These are phyloP conservation scores for Pouteria campechiana DNA, from an alignment of 179 eudicot genomes.

Conservation along the genomic window DNA sequence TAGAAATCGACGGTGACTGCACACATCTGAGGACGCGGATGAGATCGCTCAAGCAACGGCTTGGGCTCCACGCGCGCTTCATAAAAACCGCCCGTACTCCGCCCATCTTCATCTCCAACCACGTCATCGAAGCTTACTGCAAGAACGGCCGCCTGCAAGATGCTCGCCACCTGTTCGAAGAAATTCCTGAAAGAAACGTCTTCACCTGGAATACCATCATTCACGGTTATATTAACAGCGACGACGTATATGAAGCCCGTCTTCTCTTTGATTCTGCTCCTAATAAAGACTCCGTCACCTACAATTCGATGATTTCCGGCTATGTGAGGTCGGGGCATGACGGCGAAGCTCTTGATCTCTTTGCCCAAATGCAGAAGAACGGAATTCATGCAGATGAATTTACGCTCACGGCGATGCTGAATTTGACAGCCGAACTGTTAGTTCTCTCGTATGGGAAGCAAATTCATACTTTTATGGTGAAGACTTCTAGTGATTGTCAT, in stretches of 20 bases:
- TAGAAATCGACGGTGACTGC: too few relatives aligned
- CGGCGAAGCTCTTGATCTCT: conserved; percentile 34
- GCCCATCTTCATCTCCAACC: conserved; percentile 28
- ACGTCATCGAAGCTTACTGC: conserved; percentile 38
- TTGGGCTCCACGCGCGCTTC: conserved; percentile 25
- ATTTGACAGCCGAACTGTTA: conserved; percentile 42
- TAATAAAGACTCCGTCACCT: conserved; percentile 59
- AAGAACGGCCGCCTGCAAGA: conserved; percentile 25
- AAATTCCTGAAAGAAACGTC: conserved; percentile 61
- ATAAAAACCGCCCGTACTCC: conserved; percentile 29
- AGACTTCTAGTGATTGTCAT: conserved; percentile 39
- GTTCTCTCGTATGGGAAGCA: conserved; percentile 38
- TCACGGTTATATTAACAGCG: conserved; percentile 33
- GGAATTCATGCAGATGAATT: conserved; percentile 40
- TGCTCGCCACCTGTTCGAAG: conserved; percentile 48
- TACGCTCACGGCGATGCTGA: conserved; percentile 61
- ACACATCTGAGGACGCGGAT: too few relatives aligned
- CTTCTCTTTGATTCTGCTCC: conserved; percentile 40
- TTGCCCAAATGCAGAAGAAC: conserved; percentile 37
- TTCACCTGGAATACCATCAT: conserved; percentile 82
- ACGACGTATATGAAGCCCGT: conserved; percentile 28
- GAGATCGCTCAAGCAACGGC: conserved; percentile 31
- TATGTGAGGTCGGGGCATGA: conserved; percentile 40
- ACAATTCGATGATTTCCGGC: conserved; percentile 67
- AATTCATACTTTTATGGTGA: conserved; percentile 63